Percentiles rank a stretch among this genome's conserved stretches.
phyloP scores from a whole-genome alignment of 495 filamentous ascomycete genomes.

The Penicillium egyptiacum region DNA sequence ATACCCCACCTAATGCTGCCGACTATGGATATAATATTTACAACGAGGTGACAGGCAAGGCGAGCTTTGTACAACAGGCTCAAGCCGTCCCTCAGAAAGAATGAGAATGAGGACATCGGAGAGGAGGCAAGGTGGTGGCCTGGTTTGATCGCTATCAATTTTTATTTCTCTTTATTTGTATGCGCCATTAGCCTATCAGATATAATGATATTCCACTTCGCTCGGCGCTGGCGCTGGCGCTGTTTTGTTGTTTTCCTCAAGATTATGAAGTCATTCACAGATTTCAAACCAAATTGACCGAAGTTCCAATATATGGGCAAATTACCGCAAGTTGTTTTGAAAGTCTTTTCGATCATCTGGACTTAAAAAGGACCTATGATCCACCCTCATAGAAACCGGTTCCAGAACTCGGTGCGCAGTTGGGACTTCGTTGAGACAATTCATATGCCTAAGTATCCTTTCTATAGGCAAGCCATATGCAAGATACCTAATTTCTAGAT shows the following conservation, averaged over 20 bases:
- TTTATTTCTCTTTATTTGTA: neutral
- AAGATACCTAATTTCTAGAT: no score
- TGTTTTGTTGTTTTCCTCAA: neutral
- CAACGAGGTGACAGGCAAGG: conserved; percentile 63
- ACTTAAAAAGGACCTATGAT: neutral
- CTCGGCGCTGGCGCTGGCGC: neutral
- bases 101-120: conserved; percentile 1
- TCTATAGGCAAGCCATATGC: no score
- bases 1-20: conserved; percentile 62
- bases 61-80: conserved; percentile 35
- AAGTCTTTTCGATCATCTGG: neutral
- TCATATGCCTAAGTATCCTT: no score
- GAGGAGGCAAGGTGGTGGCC: neutral
- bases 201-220: conserved; percentile 1
- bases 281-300: no score
- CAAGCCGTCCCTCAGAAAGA: conserved; percentile 14
- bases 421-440: no score
- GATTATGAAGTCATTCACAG: conserved; percentile 1
- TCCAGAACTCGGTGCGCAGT: no score
- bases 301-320: neutral
- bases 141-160: neutral
- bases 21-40: conserved; percentile 74
- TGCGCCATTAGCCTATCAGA: conserved; percentile 5
- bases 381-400: no score
- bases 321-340: neutral